Conservation (phyloP, 2,329 filamentous ascomycete genomes). For the Rhynchosporium graminicola region DNA sequence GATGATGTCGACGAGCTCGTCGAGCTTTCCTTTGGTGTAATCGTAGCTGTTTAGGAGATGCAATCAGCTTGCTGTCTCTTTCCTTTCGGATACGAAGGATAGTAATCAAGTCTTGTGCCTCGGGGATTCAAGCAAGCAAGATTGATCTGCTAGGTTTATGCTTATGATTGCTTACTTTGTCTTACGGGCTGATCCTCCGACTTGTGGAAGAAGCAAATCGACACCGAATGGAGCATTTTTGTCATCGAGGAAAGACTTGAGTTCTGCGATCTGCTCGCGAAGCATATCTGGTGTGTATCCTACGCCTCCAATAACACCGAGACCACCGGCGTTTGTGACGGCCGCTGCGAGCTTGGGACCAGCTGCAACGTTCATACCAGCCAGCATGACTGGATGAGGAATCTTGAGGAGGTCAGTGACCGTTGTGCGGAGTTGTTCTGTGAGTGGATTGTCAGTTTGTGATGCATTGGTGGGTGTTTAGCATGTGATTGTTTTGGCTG, state of each 20-base stretch:
- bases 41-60: conserved; percentile 70
- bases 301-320: conserved; percentile 94
- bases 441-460: conserved; percentile 32
- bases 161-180: conserved; percentile 81
- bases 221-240: conserved; percentile 96
- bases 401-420: conserved; percentile 97
- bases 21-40: conserved; percentile 98
- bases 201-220: conserved; percentile 89
- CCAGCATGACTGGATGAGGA: conserved; percentile 92
- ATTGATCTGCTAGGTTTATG: conserved; percentile 5
- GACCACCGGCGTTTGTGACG: conserved; percentile 93
- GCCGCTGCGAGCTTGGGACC: conserved; percentile 95
- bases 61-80: conserved; percentile 28
- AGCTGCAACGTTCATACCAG: conserved; percentile 98
- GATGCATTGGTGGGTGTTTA: conserved; percentile 9
- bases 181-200: conserved; percentile 91
- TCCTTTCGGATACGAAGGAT: neutral
- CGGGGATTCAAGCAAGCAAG: conserved; percentile 15
- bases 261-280: conserved; percentile 87
- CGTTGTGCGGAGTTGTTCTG: conserved; percentile 87
- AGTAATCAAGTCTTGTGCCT: conserved; percentile 18
- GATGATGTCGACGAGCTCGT: conserved; percentile 86
- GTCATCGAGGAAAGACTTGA: conserved; percentile 84
- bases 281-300: conserved; percentile 98
- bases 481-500: conserved; percentile 32